Evolutionary conservation across 164 flowering plant genomes (phyloP), one percentile per base, ranked within the genome.

Genomic region (Macadamia integrifolia): DNA sequence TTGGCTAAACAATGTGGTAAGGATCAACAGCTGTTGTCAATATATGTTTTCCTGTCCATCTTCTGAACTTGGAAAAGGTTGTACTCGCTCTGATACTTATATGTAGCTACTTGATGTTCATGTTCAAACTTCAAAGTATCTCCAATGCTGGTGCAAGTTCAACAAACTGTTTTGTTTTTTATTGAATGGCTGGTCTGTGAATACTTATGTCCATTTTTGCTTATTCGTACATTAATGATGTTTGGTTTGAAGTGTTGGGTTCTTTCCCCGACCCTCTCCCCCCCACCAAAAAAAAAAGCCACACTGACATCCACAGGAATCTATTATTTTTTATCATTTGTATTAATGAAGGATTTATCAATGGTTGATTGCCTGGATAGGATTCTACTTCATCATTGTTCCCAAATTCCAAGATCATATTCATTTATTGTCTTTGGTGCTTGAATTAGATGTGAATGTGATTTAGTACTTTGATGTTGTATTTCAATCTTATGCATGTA

Each of bases 1-100:
- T 76, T 92, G 99, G 99, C 73, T 95, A 77, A 95, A 95, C 80
- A 91, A 83, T 82, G 90, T 87, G 98, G 99, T 95, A 85, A 66
- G 91, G 1, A 55, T 9, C 58, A n/a, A 62, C 23, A 28, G 64
- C 28, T 40, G 62, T 65, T 66, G 42, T 59, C 13, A 11, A 61
- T 62, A 11, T 69, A 4, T 58, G 63, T 48, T 1, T 52, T 50
- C 15, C 52, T 53, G n/a, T 55, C 35, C 53, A 35, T 0, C n/a
- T 63, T 17, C 42, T 60, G 11, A 8, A 2, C 53, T 29, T 2
- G 5, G 55, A 18, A 42, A 1, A 44, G 28, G 15, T 55, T n/a
- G 29, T 59, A 29, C 9, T 31, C 12, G 7, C 9, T 60, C 35
- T 32, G 8, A 14, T 10, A 28, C 15, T 61, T 3, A 29, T 14